Evolutionary conservation across 495 filamentous ascomycete genomes (phyloP), one percentile per base, ranked within the genome.

Genomic region (Saxophila tyrrhenica): DNA sequence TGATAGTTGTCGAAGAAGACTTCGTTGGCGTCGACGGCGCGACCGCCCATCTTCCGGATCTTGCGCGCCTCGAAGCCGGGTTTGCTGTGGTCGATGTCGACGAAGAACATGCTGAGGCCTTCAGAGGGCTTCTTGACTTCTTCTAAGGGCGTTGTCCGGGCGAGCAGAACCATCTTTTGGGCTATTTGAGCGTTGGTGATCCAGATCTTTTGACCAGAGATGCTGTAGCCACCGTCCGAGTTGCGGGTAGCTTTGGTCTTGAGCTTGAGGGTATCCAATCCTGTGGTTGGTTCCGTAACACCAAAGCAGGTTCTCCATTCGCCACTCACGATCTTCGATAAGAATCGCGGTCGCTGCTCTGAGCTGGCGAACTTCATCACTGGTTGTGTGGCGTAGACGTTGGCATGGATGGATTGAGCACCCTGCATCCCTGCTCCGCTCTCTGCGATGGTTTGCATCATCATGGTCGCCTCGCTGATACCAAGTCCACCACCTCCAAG

Each of bases 1-100:
- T 61, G 52, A 64, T 86, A 91, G 54, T 80, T 76, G 61, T 88
- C 84, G 65, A 89, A 89, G 70, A 89, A 91, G 1, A 89, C 81
- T 66, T 89, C 83, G 62, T 89, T 89, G 2, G 85, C 86, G 64
- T 87, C 84, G n/a, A 89, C 76, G 0, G 84, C 84, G 11, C 83
- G 72, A 2, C 83, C 83, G 25, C 86, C 86, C 85, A 89, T 88
- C 62, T 89, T 91, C 67, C 80, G 80, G 63, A 90, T 92, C 59
- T 72, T 78, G 25, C 76, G 78, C 64, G 89, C 69, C 25, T 83
- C 77, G 2, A 89, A 68, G 0, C 79, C 76, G 0, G 79, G 74
- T 1, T 65, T 62, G 19, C 50, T 43, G 24, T 75, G 74, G 65
- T 87, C 75, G 15, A 91, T 71, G 59, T 83, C 78, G 58, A 90